Conservation (phyloP, 805 yeast genomes). For the Ogataea corticis region DNA sequence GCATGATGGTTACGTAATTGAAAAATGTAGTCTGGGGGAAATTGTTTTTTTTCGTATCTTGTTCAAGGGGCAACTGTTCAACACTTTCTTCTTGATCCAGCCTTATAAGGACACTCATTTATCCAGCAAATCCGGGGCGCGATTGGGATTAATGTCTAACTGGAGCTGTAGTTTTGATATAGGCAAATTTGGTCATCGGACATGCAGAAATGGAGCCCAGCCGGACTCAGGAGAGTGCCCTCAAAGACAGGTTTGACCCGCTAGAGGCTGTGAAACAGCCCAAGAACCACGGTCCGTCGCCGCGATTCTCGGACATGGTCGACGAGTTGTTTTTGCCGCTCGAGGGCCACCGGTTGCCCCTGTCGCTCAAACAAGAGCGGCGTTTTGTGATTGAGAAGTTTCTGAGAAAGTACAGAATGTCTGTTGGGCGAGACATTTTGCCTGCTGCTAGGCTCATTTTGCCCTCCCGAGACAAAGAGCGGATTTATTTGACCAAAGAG, state of each 20-base stretch:
- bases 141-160: no score
- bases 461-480: conserved; percentile 59
- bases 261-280: conserved; percentile 27
- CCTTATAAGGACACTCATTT: no score
- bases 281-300: conserved; percentile 40
- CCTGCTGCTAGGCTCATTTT: conserved; percentile 64
- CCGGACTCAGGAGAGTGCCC: background rate
- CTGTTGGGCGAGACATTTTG: conserved; percentile 62
- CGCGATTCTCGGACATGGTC: conserved; percentile 42
- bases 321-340: conserved; percentile 44
- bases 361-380: conserved; percentile 13
- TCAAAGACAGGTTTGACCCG: conserved; percentile 13
- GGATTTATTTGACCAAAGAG: conserved; percentile 64
- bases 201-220: background rate
- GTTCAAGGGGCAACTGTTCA: no score
- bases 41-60: no score
- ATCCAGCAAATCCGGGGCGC: no score
- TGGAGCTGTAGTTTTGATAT: no score
- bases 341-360: conserved; percentile 24
- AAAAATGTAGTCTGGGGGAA: no score
- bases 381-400: conserved; percentile 36
- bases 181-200: no score
- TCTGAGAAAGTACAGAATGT: conserved; percentile 49
- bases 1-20: no score
- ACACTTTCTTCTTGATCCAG: no score